Conservation (phyloP, 441 rosid species). For the Arabidopsis lyrata region DNA sequence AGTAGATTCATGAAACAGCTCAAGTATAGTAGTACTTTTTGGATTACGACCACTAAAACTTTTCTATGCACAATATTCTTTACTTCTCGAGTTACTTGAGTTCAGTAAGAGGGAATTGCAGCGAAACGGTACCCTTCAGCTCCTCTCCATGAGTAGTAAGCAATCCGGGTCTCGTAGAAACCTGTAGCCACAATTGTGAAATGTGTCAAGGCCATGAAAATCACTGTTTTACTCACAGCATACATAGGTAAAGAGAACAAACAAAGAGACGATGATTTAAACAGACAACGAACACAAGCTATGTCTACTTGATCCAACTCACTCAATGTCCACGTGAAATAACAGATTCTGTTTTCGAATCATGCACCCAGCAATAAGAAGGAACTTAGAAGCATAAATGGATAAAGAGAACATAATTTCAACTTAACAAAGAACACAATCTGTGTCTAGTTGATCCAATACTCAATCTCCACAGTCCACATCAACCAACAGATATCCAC, state of each 20-base stretch:
- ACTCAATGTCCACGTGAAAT: background rate
- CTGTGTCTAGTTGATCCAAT: background rate
- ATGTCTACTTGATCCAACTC: background rate
- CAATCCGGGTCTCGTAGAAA: constrained; percentile 84
- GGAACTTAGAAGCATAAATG: too few relatives aligned
- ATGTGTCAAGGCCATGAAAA: constrained; percentile 11
- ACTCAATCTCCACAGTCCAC: background rate
- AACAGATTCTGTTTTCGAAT: background rate
- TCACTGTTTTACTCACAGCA: constrained; percentile 21
- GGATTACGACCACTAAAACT: background rate
- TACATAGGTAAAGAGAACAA: background rate
- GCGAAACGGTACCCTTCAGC: constrained; percentile 75
- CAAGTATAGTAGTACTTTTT: background rate
- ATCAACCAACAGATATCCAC: constrained; percentile 10
- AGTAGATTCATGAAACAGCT: constrained; percentile 23
- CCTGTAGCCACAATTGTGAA: constrained; percentile 53
- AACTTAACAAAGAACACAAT: background rate
- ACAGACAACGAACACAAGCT: background rate
- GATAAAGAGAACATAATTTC: too few relatives aligned
- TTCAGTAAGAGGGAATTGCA: constrained; percentile 73
- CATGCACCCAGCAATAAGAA: background rate
- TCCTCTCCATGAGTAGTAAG: constrained; percentile 93
- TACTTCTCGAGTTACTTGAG: constrained; percentile 20
- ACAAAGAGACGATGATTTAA: background rate
- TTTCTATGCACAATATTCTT: constrained; percentile 36